phyloP scores from a whole-genome alignment of 2,329 filamentous ascomycete species.

The Colletotrichum tropicale region DNA sequence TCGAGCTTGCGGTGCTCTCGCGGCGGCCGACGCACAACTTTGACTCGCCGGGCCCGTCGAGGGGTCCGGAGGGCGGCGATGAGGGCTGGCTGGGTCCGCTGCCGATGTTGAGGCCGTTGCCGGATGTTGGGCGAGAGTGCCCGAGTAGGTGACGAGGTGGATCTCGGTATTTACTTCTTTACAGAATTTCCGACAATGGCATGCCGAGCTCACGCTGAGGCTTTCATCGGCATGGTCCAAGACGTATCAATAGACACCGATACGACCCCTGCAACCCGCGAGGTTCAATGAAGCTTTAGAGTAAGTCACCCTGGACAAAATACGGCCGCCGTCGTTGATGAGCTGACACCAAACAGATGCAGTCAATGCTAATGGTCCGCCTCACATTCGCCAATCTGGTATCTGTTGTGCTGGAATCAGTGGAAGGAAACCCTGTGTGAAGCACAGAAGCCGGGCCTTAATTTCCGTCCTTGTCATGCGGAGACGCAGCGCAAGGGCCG shows the following conservation, averaged over 20 bases:
- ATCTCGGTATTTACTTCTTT: too few relatives aligned
- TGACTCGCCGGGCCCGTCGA: neutral
- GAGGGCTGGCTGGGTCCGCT: neutral
- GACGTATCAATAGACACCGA: neutral
- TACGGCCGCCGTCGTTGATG: neutral
- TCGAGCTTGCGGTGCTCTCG: neutral
- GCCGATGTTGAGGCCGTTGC: neutral
- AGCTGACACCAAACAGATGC: neutral
- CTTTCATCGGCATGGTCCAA: neutral
- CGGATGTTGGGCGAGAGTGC: neutral
- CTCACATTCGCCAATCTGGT: neutral
- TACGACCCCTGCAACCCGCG: neutral
- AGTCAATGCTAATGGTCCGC: neutral
- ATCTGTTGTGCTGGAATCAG: neutral
- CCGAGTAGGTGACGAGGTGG: neutral
- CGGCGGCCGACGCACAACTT: neutral
- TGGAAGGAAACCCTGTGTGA: neutral
- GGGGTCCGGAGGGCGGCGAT: neutral
- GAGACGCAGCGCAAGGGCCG: neutral
- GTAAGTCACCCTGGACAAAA: neutral
- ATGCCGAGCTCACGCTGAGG: neutral
- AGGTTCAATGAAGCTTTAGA: neutral
- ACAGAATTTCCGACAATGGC: neutral
- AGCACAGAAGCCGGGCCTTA: neutral
- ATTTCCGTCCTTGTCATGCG: conserved; percentile 6